Conservation (phyloP, 2,329 filamentous ascomycete species). For the Aspergillus calidoustus region DNA sequence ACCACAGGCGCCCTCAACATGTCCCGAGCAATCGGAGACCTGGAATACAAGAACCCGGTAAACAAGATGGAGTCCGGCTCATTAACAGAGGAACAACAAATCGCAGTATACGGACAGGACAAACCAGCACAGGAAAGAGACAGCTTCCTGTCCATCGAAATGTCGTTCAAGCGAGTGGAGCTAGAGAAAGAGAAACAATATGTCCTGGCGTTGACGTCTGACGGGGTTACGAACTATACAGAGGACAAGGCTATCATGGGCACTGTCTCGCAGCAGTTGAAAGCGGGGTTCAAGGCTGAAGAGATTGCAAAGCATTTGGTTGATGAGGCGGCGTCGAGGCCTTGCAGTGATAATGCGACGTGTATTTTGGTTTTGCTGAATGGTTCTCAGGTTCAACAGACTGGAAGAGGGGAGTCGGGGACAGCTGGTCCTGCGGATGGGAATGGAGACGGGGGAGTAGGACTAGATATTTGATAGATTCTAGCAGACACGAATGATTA, state of each 20-base stretch:
- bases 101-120: background rate
- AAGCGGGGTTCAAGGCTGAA: conserved; percentile 3
- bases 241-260: conserved; percentile 8
- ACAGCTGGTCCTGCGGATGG: background rate
- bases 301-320: conserved; percentile 4
- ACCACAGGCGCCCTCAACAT: conserved; percentile 16
- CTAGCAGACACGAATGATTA: background rate
- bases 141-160: conserved; percentile 9
- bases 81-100: background rate
- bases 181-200: conserved; percentile 5
- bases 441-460: background rate
- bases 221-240: conserved; percentile 17
- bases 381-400: background rate
- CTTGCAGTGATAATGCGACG: conserved; percentile 18
- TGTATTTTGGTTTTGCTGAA: conserved; percentile 14
- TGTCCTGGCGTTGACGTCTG: conserved; percentile 12
- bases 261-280: background rate
- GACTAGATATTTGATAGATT: background rate
- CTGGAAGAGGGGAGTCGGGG: background rate
- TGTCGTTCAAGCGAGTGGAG: conserved; percentile 5
- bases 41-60: conserved; percentile 18
- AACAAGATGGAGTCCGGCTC: conserved; percentile 2
- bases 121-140: background rate
- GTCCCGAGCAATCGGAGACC: conserved; percentile 19
- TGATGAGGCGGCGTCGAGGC: background rate